Conservation (phyloP, 2,329 filamentous ascomycete species). For the Xylariales sp. region DNA sequence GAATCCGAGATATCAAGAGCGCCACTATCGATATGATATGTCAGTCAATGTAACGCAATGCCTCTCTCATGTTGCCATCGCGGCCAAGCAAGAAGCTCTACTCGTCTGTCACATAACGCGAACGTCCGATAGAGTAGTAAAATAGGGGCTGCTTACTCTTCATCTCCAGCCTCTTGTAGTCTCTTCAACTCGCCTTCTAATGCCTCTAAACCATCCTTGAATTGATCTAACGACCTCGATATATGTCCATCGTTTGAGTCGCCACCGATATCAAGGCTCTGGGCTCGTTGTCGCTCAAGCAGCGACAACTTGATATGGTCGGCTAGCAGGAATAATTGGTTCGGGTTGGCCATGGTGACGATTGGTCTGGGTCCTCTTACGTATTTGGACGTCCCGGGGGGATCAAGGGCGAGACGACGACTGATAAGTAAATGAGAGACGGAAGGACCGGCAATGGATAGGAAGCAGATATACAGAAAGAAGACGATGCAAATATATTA, state of each 20-base stretch:
- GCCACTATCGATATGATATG: slow-evolving; percentile 53
- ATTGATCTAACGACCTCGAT: slow-evolving; percentile 85
- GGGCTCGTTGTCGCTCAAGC: slow-evolving; percentile 88
- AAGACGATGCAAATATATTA: slow-evolving; percentile 21
- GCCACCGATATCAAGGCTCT: slow-evolving; percentile 80
- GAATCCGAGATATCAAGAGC: slow-evolving; percentile 68
- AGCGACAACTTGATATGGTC: slow-evolving; percentile 98
- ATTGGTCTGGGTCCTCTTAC: slow-evolving; percentile 8
- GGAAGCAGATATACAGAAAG: slow-evolving; percentile 11
- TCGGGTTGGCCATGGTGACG: slow-evolving; percentile 65
- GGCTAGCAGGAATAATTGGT: slow-evolving; percentile 89
- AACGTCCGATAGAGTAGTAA: slow-evolving; percentile 1
- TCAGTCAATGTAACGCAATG: slow-evolving; percentile 17
- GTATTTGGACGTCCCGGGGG: slow-evolving; percentile 23
- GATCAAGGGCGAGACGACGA: slow-evolving; percentile 12
- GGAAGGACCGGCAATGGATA: slow-evolving; percentile 28
- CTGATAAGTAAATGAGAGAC: slow-evolving; percentile 2
- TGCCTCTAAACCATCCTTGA: slow-evolving; percentile 80
- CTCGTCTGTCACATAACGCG: neutral
- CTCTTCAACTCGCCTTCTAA: slow-evolving; percentile 73
- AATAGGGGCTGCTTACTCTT: slow-evolving; percentile 60
- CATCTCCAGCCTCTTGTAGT: slow-evolving; percentile 72
- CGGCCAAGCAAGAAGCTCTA: neutral
- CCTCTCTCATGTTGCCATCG: neutral
- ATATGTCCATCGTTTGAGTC: slow-evolving; percentile 90